Evolutionary conservation across 805 yeast genomes (phyloP).

Genomic region (Yarrowia osloensis): DNA sequence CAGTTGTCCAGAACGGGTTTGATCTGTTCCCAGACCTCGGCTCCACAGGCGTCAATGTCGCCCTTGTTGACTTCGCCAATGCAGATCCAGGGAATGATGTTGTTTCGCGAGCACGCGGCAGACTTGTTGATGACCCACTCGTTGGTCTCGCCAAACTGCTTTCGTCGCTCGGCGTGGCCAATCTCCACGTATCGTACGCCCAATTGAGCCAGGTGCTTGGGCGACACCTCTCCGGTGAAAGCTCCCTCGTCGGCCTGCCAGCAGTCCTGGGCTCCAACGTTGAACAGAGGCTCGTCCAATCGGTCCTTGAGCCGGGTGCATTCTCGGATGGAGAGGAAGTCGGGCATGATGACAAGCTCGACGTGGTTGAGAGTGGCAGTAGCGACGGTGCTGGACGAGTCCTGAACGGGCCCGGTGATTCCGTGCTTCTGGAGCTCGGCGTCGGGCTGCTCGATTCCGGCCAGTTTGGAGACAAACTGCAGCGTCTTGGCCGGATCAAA

Average conservation of each 20-base stretch:
- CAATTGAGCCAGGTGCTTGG: conserved; percentile 35
- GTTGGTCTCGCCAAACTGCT: conserved; percentile 38
- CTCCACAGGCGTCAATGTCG: conserved; percentile 33
- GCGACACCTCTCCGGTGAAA: conserved; percentile 40
- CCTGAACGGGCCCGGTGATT: conserved; percentile 4
- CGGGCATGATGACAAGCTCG: conserved; percentile 27
- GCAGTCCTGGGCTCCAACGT: conserved; percentile 41
- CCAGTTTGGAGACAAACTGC: conserved; percentile 2
- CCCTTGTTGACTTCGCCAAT: conserved; percentile 37
- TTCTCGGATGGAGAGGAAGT: conserved; percentile 22
- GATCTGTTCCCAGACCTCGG: conserved; percentile 24
- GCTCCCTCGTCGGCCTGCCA: conserved; percentile 39
- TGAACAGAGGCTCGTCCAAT: conserved; percentile 24
- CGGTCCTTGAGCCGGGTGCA: conserved; percentile 37
- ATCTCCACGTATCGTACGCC: conserved; percentile 39
- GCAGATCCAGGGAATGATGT: conserved; percentile 38
- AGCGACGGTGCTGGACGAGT: background rate
- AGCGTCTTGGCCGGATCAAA: conserved; percentile 22
- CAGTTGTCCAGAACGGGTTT: conserved; percentile 24
- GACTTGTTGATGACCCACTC: conserved; percentile 36
- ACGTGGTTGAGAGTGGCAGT: conserved; percentile 10
- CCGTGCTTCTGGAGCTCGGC: conserved; percentile 1
- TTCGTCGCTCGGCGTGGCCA: conserved; percentile 41
- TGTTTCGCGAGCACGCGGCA: conserved; percentile 35
- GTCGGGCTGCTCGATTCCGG: conserved; percentile 21